phyloP scores from a whole-genome alignment of 345 rosid genomes.

The Dovyalis caffra region DNA sequence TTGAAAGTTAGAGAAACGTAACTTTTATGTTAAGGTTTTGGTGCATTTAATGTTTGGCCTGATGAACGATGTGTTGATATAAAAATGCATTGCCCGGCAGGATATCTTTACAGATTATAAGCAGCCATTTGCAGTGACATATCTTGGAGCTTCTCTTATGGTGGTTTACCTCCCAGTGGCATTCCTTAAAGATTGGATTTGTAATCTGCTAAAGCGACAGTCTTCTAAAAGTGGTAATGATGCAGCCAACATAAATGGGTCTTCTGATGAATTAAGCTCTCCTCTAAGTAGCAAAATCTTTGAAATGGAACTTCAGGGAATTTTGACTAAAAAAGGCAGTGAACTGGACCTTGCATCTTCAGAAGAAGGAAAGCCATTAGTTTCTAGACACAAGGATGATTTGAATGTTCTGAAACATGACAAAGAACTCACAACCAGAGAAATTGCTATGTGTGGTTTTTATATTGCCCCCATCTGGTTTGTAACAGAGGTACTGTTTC shows the following conservation, averaged over 20 bases:
- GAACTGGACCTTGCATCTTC: slow-evolving; percentile 53
- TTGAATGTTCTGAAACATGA: slow-evolving; percentile 40
- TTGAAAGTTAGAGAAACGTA: not conserved
- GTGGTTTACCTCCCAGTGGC: slow-evolving; percentile 95
- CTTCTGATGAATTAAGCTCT: slow-evolving; percentile 52
- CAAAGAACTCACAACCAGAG: slow-evolving; percentile 56
- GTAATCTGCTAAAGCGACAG: slow-evolving; percentile 42
- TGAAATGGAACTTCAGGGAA: slow-evolving; percentile 79
- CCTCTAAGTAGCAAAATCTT: slow-evolving; percentile 55
- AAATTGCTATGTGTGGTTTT: slow-evolving; percentile 76
- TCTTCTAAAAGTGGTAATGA: slow-evolving; percentile 53
- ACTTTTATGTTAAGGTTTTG: not conserved
- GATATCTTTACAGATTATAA: slow-evolving; percentile 87
- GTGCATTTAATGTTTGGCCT: not conserved
- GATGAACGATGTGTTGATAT: not conserved
- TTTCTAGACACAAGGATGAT: slow-evolving; percentile 59
- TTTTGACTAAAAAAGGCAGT: slow-evolving; percentile 71
- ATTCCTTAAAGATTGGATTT: slow-evolving; percentile 81
- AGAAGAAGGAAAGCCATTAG: slow-evolving; percentile 64
- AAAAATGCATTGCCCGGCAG: slow-evolving; percentile 37
- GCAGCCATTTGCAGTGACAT: slow-evolving; percentile 98
- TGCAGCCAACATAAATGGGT: slow-evolving; percentile 38
- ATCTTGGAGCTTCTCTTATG: slow-evolving; percentile 98
- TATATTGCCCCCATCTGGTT: slow-evolving; percentile 99
- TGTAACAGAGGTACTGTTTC: slow-evolving; percentile 76